Conservation (phyloP, 257 asterid genomes). For the Solanum sejunctum region DNA sequence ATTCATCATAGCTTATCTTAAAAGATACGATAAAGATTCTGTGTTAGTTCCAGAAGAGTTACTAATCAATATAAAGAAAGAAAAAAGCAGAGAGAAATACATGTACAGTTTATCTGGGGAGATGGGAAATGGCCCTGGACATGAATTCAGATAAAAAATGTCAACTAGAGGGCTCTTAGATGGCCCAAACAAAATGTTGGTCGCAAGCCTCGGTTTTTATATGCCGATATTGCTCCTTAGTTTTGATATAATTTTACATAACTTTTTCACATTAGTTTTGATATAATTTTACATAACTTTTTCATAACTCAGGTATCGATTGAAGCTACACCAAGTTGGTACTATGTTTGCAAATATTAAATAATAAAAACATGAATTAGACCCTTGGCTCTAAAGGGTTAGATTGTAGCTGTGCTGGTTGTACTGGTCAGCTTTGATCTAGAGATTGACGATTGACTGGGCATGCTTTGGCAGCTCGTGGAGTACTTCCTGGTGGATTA, state of each 20-base stretch:
- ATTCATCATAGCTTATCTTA: background rate
- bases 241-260: no score
- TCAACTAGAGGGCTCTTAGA: background rate
- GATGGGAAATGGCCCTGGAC: background rate
- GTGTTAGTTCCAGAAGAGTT: background rate
- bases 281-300: no score
- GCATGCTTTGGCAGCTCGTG: no score
- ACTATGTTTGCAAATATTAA: background rate
- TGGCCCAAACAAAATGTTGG: background rate
- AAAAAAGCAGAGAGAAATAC: background rate
- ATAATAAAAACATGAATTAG: background rate
- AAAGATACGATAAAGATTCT: background rate
- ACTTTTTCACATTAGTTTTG: no score
- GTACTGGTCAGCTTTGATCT: background rate
- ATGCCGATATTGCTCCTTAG: background rate
- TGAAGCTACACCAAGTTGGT: background rate
- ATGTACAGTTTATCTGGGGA: background rate
- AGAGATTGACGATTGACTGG: background rate
- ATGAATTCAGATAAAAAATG: background rate
- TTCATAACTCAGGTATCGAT: background rate
- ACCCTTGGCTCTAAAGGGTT: background rate
- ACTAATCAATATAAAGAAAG: background rate
- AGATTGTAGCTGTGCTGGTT: background rate
- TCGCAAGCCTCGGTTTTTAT: background rate
- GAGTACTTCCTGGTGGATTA: no score